Conservation (phyloP, 2,329 filamentous ascomycete genomes). For the Fusarium clavum region DNA sequence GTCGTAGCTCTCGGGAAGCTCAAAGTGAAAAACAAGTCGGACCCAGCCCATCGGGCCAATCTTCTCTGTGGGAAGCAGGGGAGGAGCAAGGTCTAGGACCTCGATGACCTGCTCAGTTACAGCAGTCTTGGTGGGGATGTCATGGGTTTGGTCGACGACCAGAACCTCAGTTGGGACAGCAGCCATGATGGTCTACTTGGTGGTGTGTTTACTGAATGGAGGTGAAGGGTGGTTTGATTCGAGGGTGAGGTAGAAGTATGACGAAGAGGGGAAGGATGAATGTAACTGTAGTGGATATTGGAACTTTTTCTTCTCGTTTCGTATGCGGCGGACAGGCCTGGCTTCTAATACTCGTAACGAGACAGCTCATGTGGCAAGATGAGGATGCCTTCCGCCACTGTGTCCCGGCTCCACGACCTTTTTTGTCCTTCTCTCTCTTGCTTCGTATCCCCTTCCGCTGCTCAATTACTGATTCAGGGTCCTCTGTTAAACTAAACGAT, state of each 20-base stretch:
- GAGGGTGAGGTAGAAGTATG: neutral
- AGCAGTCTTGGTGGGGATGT: neutral
- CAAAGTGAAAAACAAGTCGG: slow-evolving; percentile 11
- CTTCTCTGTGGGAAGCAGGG: slow-evolving; percentile 17
- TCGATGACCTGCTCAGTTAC: neutral
- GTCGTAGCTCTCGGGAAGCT: slow-evolving; percentile 4
- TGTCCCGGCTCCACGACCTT: neutral
- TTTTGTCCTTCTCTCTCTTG: neutral
- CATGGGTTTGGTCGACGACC: slow-evolving; percentile 1
- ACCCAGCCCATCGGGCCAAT: slow-evolving; percentile 24
- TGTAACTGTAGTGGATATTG: slow-evolving; percentile 2
- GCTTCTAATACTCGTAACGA: slow-evolving; percentile 23
- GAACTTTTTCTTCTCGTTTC: neutral
- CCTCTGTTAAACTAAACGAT: neutral
- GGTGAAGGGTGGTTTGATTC: neutral
- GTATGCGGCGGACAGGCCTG: neutral
- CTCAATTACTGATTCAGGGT: neutral
- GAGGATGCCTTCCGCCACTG: neutral
- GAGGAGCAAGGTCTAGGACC: slow-evolving; percentile 16
- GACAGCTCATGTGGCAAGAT: neutral
- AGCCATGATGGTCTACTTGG: slow-evolving; percentile 7
- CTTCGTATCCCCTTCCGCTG: neutral
- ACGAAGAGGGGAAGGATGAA: neutral
- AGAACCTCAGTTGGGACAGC: neutral
- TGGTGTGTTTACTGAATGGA: neutral